phyloP scores from a whole-genome alignment of 768 basidiomycete genomes.

The Amanita rubescens region DNA sequence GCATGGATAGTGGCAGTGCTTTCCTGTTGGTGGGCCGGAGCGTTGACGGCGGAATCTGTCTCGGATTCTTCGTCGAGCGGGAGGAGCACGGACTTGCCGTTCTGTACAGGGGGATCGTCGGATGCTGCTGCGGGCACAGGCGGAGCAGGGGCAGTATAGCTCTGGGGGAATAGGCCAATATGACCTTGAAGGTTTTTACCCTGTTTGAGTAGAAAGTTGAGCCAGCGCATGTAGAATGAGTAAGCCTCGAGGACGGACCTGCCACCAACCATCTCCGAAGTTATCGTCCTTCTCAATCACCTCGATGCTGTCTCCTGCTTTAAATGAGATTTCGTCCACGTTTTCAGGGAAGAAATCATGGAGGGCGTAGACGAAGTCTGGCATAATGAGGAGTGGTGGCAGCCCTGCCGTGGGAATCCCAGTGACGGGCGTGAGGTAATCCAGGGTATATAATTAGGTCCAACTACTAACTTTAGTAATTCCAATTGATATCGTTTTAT shows the following conservation, averaged over 20 bases:
- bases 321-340: constrained; percentile 87
- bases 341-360: constrained; percentile 90
- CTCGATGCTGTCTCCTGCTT: constrained; percentile 79
- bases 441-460: too few relatives aligned
- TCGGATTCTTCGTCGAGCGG: constrained; percentile 44
- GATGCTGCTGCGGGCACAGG: constrained; percentile 21
- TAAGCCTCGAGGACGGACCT: constrained; percentile 26
- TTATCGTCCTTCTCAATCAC: constrained; percentile 90
- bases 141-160: constrained; percentile 64
- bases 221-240: constrained; percentile 2
- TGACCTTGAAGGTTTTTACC: constrained; percentile 79
- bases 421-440: too few relatives aligned
- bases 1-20: constrained; percentile 19
- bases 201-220: constrained; percentile 18
- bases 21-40: constrained; percentile 9
- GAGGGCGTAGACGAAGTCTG: constrained; percentile 79
- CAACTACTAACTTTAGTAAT: too few relatives aligned
- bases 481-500: too few relatives aligned
- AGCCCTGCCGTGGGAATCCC: too few relatives aligned
- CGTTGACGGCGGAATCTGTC: constrained; percentile 22
- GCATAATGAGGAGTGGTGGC: constrained; percentile 33
- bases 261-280: constrained; percentile 96
- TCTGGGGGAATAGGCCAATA: constrained; percentile 86
- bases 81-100: constrained; percentile 26
- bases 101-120: constrained; percentile 10